Evolutionary conservation across 2,329 filamentous ascomycete species (phyloP), one percentile per base, ranked within the genome.

Genomic region (Trichoderma sp.): DNA sequence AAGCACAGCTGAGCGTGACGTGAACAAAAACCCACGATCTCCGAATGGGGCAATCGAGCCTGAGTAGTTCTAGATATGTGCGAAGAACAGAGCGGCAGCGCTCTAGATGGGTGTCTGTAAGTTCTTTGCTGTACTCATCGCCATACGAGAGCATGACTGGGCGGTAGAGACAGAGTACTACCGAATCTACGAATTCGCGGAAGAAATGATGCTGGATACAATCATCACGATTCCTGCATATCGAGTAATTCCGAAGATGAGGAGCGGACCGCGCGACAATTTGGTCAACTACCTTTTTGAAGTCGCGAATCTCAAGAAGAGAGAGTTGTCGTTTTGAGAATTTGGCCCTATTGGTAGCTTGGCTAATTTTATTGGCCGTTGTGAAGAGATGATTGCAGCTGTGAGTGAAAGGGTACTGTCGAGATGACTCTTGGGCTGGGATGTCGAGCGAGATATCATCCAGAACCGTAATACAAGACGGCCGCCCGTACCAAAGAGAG

Each of bases 11-110:
- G 29, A 65, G 63, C 8, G 63, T 66, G 11, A 58, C 29, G 2
- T 66, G 63, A 49, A 35, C 52, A 49, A 58, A 58, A 35, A 35
- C 52, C 63, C 63, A 66, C n/a, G 53, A 58, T 21, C 53, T 40
- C 37, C 37, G 16, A 4, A 58, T 66, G 19, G 37, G 63, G 13
- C 63, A 58, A 2, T 16, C 21, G n/a, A 66, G 63, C 16, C 43
- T 58, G n/a, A 66, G 37, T 1, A 66, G 40, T 31, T 65, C 62
- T 1, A 65, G n/a, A 31, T 47, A 65, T 0, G 35, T 65, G 33
- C 43, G 37, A 21, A 66, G 63, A 37, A 58, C n/a, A 35, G 53
- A 66, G 40, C 53, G 37, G 5, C 63, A 58, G 13, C 29, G 40
- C n/a, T 66, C 19, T 13, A 65, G 16, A 24, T 56, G 29, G 8